These are phyloP conservation scores for Leptomonas pyrrhocoris DNA, from an alignment of 208 protist genomes.

Conservation along the genomic window DNA sequence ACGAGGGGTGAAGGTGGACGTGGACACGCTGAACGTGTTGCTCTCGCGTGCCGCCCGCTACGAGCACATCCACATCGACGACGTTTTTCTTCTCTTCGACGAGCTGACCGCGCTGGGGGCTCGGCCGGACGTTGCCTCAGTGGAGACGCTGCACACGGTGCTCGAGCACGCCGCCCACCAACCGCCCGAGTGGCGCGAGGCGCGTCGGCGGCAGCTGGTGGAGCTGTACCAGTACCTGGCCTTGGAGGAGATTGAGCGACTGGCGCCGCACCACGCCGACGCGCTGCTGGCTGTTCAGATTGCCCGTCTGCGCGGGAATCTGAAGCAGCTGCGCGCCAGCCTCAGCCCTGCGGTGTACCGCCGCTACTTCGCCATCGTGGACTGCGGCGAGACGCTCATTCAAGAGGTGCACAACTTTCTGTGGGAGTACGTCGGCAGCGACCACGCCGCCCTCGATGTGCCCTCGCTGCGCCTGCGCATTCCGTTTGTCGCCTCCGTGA, in stretches of 20 bases:
- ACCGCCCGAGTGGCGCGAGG: slow-evolving; percentile 81
- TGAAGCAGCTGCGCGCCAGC: slow-evolving; percentile 59
- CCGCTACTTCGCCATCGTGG: slow-evolving; percentile 63
- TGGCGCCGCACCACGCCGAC: slow-evolving; percentile 61
- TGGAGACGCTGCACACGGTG: slow-evolving; percentile 89
- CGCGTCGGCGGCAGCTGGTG: slow-evolving; percentile 80
- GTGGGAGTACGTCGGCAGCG: slow-evolving; percentile 79
- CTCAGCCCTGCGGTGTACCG: slow-evolving; percentile 76
- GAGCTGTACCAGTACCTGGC: slow-evolving; percentile 83
- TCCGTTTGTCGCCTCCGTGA: slow-evolving; percentile 72
- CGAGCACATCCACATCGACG: slow-evolving; percentile 77
- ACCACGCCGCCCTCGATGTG: slow-evolving; percentile 78
- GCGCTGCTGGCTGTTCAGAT: slow-evolving; percentile 68
- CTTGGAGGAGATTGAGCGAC: slow-evolving; percentile 69
- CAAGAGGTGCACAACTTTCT: slow-evolving; percentile 83
- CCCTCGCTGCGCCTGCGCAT: slow-evolving; percentile 72
- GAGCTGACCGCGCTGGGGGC: slow-evolving; percentile 76
- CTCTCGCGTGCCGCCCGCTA: slow-evolving; percentile 87
- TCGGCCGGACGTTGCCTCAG: slow-evolving; percentile 70
- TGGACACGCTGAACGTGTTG: slow-evolving; percentile 85
- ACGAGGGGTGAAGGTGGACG: slow-evolving; percentile 89
- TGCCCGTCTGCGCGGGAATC: slow-evolving; percentile 64
- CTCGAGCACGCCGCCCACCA: slow-evolving; percentile 76
- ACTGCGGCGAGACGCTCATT: slow-evolving; percentile 54
- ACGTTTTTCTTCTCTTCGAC: slow-evolving; percentile 89